phyloP scores from a whole-genome alignment of 306 rosid species.

The Dicorynia guianensis region DNA sequence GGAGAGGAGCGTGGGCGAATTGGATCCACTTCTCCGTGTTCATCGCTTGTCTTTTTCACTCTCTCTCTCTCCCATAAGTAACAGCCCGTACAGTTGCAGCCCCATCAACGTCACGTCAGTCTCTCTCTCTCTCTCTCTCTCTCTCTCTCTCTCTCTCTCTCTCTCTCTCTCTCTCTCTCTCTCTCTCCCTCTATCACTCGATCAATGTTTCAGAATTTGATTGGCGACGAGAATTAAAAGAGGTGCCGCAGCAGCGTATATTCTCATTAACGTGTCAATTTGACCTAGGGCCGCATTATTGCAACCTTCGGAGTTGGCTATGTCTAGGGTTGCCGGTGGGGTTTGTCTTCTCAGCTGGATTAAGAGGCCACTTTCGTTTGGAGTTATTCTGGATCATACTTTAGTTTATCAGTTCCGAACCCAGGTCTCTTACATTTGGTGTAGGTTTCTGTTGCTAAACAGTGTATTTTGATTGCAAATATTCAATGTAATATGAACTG shows the following conservation, averaged over 20 bases:
- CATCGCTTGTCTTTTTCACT: constrained; percentile 24
- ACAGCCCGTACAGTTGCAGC: constrained; percentile 32
- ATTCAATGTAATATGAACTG: too few relatives aligned
- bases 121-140: neutral
- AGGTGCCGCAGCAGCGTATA: constrained; percentile 24
- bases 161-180: too few relatives aligned
- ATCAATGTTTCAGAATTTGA: constrained; percentile 5
- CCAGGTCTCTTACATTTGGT: neutral
- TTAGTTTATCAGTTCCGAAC: too few relatives aligned
- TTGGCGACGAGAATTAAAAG: constrained; percentile 27
- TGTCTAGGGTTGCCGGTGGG: neutral
- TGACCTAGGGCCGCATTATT: constrained; percentile 31
- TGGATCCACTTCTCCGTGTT: constrained; percentile 47
- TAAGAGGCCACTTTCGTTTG: too few relatives aligned
- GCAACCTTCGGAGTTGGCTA: constrained; percentile 13
- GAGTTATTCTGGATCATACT: too few relatives aligned
- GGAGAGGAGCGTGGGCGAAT: constrained; percentile 25
- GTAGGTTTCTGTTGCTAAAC: neutral
- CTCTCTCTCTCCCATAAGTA: neutral
- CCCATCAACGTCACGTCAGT: constrained; percentile 43
- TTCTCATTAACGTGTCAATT: constrained; percentile 22
- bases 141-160: neutral
- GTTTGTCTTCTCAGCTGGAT: neutral
- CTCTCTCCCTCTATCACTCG: neutral
- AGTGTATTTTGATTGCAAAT: neutral